Percentiles rank a stretch among this genome's conserved stretches.
Conservation (phyloP, 2,329 filamentous ascomycete species). For the Eutypella sp. region DNA sequence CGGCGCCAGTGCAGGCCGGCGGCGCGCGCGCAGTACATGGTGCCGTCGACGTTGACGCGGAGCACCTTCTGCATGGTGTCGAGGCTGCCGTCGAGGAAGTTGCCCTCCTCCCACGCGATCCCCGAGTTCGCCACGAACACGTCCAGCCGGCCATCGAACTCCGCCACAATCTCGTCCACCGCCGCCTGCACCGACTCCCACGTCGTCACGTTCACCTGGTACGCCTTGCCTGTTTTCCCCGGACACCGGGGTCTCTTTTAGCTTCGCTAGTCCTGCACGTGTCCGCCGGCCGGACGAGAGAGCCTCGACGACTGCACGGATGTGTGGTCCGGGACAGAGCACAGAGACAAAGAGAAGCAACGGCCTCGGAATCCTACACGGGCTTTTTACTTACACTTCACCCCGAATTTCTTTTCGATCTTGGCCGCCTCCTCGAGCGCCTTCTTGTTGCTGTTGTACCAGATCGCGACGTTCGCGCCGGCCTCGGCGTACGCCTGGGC, state of each 20-base stretch:
- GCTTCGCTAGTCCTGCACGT: not conserved
- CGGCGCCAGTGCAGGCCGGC: constrained; percentile 66
- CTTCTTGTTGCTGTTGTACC: constrained; percentile 66
- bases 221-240: constrained; percentile 48
- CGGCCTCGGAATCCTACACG: too few species aligned
- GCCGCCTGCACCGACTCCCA: constrained; percentile 46
- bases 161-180: constrained; percentile 49
- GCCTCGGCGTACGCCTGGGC: constrained; percentile 63
- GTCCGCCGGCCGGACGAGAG: not conserved
- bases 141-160: constrained; percentile 72
- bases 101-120: constrained; percentile 65
- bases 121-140: constrained; percentile 77
- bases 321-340: too few species aligned
- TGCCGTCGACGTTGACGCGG: constrained; percentile 67
- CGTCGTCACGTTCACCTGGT: constrained; percentile 56
- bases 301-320: too few species aligned
- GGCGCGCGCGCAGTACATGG: constrained; percentile 70
- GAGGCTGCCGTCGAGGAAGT: constrained; percentile 60
- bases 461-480: constrained; percentile 67
- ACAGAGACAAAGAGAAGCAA: too few species aligned
- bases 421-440: constrained; percentile 56
- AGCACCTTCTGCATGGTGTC: constrained; percentile 64
- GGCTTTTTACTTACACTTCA: constrained; percentile 52
- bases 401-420: constrained; percentile 60
- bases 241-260: not conserved